Evolutionary conservation across 345 rosid species (phyloP).

Genomic region (Carallia brachiata): DNA sequence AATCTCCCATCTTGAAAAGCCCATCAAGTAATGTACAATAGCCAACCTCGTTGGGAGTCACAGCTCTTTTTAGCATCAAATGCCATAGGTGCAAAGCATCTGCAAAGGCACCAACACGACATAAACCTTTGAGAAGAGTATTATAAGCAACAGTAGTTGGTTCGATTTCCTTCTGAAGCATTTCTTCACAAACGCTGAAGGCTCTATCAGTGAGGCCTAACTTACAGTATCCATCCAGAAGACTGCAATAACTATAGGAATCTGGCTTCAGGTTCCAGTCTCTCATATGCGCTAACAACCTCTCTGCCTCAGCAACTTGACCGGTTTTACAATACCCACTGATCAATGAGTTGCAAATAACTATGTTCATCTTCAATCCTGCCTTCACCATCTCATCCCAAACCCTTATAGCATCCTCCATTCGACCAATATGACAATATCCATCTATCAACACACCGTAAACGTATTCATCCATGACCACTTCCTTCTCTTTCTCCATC

Average conservation of each 20-base stretch:
- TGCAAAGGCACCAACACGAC: conserved; percentile 45
- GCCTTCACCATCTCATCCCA: conserved; percentile 52
- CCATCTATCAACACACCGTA: conserved; percentile 83
- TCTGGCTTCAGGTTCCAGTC: conserved; percentile 70
- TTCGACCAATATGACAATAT: conserved; percentile 57
- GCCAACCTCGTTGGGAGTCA: conserved; percentile 49
- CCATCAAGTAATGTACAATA: conserved; percentile 69
- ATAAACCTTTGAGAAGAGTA: conserved; percentile 74
- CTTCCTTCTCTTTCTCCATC: conserved; percentile 33
- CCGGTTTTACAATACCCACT: conserved; percentile 78
- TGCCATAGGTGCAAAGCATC: conserved; percentile 67
- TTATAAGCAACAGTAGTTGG: conserved; percentile 63
- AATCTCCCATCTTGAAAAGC: conserved; percentile 66
- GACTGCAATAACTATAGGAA: conserved; percentile 65
- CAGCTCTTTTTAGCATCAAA: conserved; percentile 55
- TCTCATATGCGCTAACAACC: conserved; percentile 37
- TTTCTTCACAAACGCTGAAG: conserved; percentile 53
- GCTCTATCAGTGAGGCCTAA: conserved; percentile 50
- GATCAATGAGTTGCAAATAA: conserved; percentile 69
- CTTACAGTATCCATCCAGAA: conserved; percentile 75
- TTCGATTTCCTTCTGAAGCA: conserved; percentile 46
- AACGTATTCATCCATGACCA: conserved; percentile 51
- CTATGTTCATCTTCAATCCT: conserved; percentile 62
- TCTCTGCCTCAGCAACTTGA: conserved; percentile 47
- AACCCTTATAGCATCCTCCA: conserved; percentile 59